These are phyloP conservation scores for Clathrospora elynae DNA, from an alignment of 2,329 filamentous ascomycete genomes.

Conservation along the genomic window DNA sequence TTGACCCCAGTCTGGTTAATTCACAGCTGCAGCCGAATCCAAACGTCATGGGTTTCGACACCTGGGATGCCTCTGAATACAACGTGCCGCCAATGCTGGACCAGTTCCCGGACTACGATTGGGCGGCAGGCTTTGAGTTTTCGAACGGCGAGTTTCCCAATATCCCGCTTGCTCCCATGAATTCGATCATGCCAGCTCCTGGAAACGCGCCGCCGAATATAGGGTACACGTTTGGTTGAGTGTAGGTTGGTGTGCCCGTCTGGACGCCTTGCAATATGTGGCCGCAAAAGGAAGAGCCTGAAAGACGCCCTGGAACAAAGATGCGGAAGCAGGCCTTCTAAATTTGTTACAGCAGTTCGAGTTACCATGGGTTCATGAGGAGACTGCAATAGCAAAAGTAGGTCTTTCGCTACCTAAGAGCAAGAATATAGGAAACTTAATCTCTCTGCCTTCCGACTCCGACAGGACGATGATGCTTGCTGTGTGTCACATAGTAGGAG, in stretches of 20 bases:
- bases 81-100: slow-evolving; percentile 39
- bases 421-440: too few relatives aligned
- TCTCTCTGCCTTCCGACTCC: too few relatives aligned
- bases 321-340: too few relatives aligned
- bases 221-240: slow-evolving; percentile 37
- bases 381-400: too few relatives aligned
- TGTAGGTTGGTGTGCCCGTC: neutral
- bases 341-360: too few relatives aligned
- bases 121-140: slow-evolving; percentile 45
- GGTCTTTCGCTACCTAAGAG: too few relatives aligned
- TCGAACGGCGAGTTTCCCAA: slow-evolving; percentile 38
- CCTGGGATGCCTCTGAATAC: slow-evolving; percentile 39
- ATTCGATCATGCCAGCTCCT: slow-evolving; percentile 25
- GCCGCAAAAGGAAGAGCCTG: neutral
- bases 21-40: slow-evolving; percentile 29
- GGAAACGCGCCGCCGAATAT: slow-evolving; percentile 27
- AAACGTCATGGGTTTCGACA: slow-evolving; percentile 32
- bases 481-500: too few relatives aligned
- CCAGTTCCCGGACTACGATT: slow-evolving; percentile 48
- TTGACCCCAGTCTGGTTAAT: slow-evolving; percentile 33
- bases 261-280: too few relatives aligned
- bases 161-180: slow-evolving; percentile 25
- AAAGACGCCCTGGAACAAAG: too few relatives aligned
- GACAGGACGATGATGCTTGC: too few relatives aligned
- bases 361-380: too few relatives aligned